Conservation (phyloP, 139 green algal species). For the Zygnema circumcarinatum region DNA sequence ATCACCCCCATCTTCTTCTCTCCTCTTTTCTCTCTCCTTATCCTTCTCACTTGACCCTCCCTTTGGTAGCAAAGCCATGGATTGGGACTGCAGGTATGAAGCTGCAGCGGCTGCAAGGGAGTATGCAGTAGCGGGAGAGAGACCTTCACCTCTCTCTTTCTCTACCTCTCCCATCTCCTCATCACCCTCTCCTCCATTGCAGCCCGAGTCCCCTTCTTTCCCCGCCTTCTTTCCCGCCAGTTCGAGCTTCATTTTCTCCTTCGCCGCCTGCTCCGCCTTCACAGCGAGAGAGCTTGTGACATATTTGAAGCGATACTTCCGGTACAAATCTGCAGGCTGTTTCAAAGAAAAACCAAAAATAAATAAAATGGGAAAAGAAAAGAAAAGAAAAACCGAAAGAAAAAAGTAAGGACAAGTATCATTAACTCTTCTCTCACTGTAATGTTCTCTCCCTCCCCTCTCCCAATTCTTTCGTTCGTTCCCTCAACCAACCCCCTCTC, state of each 20-base stretch:
- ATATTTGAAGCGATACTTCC: conserved; percentile 32
- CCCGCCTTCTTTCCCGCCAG: not conserved
- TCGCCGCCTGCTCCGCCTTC: not conserved
- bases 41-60: not conserved
- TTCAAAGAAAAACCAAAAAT: not conserved
- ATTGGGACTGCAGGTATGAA: not conserved
- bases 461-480: no score
- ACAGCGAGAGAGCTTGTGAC: conserved; percentile 44
- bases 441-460: no score
- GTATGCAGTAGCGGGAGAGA: not conserved
- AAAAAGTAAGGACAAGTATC: not conserved
- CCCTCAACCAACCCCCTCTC: no score
- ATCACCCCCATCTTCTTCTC: not conserved
- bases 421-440: not conserved
- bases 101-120: conserved; percentile 17
- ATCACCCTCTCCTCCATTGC: not conserved
- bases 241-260: conserved; percentile 5
- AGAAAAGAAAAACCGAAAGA: not conserved
- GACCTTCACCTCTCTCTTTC: no score
- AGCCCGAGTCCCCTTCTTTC: not conserved
- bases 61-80: not conserved
- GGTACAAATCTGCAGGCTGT: conserved; percentile 21
- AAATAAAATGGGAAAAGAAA: not conserved
- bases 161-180: not conserved
- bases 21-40: not conserved